Evolutionary conservation across 2,329 filamentous ascomycete genomes (phyloP).

Genomic region (Nemania sp.): DNA sequence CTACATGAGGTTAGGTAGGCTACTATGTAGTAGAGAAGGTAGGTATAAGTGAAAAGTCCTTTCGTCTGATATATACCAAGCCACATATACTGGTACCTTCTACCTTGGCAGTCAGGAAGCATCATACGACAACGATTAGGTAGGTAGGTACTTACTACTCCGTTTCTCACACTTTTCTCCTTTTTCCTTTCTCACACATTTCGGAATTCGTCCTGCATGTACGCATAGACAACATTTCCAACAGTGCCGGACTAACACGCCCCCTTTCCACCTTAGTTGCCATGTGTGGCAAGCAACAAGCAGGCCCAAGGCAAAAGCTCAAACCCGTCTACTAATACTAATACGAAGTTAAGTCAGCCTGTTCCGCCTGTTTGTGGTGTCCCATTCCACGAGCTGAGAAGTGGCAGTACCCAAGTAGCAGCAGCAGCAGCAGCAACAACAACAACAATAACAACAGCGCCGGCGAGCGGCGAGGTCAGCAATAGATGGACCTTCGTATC

Average conservation of each 20-base stretch:
- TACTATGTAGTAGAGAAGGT: too few species aligned
- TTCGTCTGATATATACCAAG: constrained; percentile 18
- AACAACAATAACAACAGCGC: too few species aligned
- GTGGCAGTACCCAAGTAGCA: too few species aligned
- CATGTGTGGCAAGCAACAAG: constrained; percentile 1
- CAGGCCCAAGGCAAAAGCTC: neutral
- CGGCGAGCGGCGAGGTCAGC: neutral
- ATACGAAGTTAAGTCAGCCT: too few species aligned
- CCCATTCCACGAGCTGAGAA: too few species aligned
- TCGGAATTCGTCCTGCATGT: constrained; percentile 3
- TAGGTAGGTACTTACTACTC: neutral
- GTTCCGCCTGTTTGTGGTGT: too few species aligned
- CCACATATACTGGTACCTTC: constrained; percentile 11
- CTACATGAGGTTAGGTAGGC: neutral
- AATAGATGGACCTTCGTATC: neutral
- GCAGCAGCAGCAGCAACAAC: too few species aligned
- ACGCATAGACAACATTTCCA: neutral
- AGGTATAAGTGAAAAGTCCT: neutral
- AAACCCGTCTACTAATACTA: too few species aligned
- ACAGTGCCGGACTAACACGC: neutral
- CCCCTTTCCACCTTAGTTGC: constrained; percentile 4
- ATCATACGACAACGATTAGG: constrained; percentile 33
- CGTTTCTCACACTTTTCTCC: neutral
- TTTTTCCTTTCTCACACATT: neutral
- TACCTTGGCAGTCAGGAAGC: constrained; percentile 20